These are phyloP conservation scores for Crithidia acanthocephali DNA, from an alignment of 208 protist species.

Conservation along the genomic window DNA sequence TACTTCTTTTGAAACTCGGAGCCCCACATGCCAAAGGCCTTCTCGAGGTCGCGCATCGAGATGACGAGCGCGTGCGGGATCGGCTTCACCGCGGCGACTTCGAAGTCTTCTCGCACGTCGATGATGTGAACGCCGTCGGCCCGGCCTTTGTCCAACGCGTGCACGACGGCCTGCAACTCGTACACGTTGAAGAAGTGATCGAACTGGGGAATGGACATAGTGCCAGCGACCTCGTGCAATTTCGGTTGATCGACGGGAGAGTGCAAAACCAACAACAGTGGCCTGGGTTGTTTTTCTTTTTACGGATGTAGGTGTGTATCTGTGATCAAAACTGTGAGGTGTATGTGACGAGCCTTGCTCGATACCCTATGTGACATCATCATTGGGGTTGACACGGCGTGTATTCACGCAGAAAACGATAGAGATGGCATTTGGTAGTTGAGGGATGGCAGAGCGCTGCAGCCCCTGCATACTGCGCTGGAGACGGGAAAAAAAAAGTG, in stretches of 20 bases:
- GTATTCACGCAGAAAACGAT: too few relatives aligned
- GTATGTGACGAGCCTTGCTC: not conserved
- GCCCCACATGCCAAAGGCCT: slow-evolving; percentile 49
- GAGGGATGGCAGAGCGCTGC: too few relatives aligned
- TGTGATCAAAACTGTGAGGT: not conserved
- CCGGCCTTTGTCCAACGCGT: slow-evolving; percentile 45
- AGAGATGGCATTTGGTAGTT: too few relatives aligned
- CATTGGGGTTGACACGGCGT: too few relatives aligned
- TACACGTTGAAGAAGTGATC: slow-evolving; percentile 43
- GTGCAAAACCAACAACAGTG: too few relatives aligned
- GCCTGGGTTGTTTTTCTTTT: too few relatives aligned
- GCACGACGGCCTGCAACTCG: slow-evolving; percentile 65
- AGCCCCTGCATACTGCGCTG: too few relatives aligned
- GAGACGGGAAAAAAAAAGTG: not conserved
- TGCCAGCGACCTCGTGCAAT: too few relatives aligned
- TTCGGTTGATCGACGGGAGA: not conserved
- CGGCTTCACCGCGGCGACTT: slow-evolving; percentile 44
- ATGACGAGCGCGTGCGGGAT: slow-evolving; percentile 64
- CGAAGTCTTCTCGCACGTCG: slow-evolving; percentile 65
- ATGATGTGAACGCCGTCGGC: slow-evolving; percentile 52
- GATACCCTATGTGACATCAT: too few relatives aligned
- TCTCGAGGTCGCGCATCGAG: slow-evolving; percentile 50
- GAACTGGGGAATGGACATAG: slow-evolving; percentile 35
- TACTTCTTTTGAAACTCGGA: slow-evolving; percentile 57
- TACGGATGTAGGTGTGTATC: not conserved